Percentiles rank a stretch among this genome's conserved stretches.
These are phyloP conservation scores for Hippophae rhamnoides DNA, from an alignment of 306 rosid genomes.

Conservation along the genomic window DNA sequence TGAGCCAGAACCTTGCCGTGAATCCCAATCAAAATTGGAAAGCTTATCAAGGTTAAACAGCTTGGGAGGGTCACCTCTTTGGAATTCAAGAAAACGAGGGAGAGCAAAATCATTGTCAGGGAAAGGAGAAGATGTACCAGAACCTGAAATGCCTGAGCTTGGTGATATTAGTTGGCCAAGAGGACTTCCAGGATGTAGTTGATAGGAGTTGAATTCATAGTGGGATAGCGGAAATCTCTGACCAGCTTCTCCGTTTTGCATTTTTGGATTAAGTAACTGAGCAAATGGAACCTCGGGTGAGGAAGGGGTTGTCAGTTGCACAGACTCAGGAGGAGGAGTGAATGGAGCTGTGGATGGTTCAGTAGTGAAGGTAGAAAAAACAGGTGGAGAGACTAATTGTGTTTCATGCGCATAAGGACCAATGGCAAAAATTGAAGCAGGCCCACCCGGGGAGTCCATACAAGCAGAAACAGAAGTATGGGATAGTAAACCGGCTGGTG, in stretches of 20 bases:
- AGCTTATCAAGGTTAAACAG: slow-evolving; percentile 53
- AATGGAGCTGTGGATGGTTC: slow-evolving; percentile 93
- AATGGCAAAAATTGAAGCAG: slow-evolving; percentile 79
- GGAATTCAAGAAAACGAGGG: slow-evolving; percentile 42
- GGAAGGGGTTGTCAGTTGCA: slow-evolving; percentile 87
- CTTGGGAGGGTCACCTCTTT: slow-evolving; percentile 50
- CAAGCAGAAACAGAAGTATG: slow-evolving; percentile 55
- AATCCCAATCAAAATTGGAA: slow-evolving; percentile 37
- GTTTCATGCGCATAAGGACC: slow-evolving; percentile 94
- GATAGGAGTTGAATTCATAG: slow-evolving; percentile 76
- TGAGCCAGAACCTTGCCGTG: slow-evolving; percentile 33
- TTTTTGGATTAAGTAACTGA: slow-evolving; percentile 56
- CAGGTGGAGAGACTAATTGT: slow-evolving; percentile 85
- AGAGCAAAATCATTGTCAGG: slow-evolving; percentile 48
- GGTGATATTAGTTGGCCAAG: slow-evolving; percentile 85
- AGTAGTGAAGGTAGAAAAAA: slow-evolving; percentile 75
- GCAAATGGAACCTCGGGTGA: slow-evolving; percentile 99
- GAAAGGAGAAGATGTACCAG: slow-evolving; percentile 78
- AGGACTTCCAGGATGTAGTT: slow-evolving; percentile 92
- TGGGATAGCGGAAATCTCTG: slow-evolving; percentile 58
- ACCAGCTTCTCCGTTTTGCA: slow-evolving; percentile 40
- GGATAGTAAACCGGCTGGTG: slow-evolving; percentile 50
- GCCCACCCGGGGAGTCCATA: slow-evolving; percentile 89
- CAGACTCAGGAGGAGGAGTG: slow-evolving; percentile 87
- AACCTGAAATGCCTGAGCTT: slow-evolving; percentile 71